Percentiles rank a stretch among this genome's conserved stretches.
These are phyloP conservation scores for Bretziella fagacearum DNA, from an alignment of 2,329 filamentous ascomycete species.

Conservation along the genomic window DNA sequence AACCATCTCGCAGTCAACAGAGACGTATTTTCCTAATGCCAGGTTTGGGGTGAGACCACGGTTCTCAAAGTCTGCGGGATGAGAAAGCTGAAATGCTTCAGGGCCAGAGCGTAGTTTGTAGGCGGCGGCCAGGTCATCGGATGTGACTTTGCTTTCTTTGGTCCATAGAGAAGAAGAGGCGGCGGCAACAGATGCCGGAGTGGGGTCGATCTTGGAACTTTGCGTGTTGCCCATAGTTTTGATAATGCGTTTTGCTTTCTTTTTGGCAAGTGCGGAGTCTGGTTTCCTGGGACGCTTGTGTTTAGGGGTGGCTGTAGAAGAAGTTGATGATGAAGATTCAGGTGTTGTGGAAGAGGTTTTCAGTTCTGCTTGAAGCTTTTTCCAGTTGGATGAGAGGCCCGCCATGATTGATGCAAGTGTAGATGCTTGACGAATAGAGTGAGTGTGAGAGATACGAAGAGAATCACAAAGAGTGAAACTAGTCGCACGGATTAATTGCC, in stretches of 20 bases:
- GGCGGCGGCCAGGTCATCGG: conserved; percentile 42
- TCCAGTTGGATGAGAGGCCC: conserved; percentile 56
- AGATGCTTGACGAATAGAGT: too few species aligned
- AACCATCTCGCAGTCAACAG: conserved; percentile 97
- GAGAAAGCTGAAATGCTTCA: conserved; percentile 31
- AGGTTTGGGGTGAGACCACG: conserved; percentile 43
- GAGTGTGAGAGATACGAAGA: too few species aligned
- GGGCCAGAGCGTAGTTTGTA: conserved; percentile 37
- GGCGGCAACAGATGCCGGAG: conserved; percentile 22
- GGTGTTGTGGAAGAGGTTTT: conserved; percentile 25
- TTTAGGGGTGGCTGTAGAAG: conserved; percentile 19
- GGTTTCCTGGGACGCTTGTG: conserved; percentile 16
- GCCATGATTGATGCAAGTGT: conserved; percentile 13
- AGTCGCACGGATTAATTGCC: too few species aligned
- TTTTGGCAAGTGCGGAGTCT: conserved; percentile 13
- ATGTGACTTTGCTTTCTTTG: conserved; percentile 42
- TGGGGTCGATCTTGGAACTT: conserved; percentile 29
- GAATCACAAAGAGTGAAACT: too few species aligned
- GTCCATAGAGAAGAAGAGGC: conserved; percentile 43
- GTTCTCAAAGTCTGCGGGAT: conserved; percentile 39
- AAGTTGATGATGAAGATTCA: conserved; percentile 16
- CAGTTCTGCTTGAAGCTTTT: conserved; percentile 51
- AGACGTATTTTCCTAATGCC: conserved; percentile 74
- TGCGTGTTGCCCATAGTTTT: conserved; percentile 39
- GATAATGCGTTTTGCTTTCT: conserved; percentile 17